phyloP scores from a whole-genome alignment of 805 yeast genomes.

The Phaffomyces thermotolerans region DNA sequence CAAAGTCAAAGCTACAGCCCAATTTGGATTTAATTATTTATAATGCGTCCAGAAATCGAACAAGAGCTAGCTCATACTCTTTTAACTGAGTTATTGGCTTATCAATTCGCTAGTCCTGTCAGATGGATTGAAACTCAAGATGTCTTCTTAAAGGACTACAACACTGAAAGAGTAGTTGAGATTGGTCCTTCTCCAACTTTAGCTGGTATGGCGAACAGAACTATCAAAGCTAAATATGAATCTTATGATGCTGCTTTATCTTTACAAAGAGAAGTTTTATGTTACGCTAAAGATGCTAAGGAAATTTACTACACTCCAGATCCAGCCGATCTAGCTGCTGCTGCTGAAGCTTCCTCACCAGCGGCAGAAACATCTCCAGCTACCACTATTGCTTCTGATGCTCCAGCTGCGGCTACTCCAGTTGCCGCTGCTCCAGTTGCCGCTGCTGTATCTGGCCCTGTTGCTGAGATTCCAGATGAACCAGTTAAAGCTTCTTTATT shows the following conservation, averaged over 20 bases:
- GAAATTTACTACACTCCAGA: slow-evolving; percentile 93
- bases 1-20: background rate
- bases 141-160: slow-evolving; percentile 87
- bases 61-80: slow-evolving; percentile 95
- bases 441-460: slow-evolving; percentile 73
- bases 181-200: slow-evolving; percentile 98
- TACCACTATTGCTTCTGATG: slow-evolving; percentile 50
- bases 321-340: slow-evolving; percentile 38
- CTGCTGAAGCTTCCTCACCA: slow-evolving; percentile 24
- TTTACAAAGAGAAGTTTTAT: slow-evolving; percentile 82
- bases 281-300: slow-evolving; percentile 93
- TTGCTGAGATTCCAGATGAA: slow-evolving; percentile 76
- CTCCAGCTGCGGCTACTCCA: slow-evolving; percentile 53
- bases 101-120: slow-evolving; percentile 98
- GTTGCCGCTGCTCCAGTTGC: slow-evolving; percentile 50
- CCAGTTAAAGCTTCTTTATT: slow-evolving; percentile 81
- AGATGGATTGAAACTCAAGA: slow-evolving; percentile 99
- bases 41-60: slow-evolving; percentile 80
- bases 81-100: slow-evolving; percentile 92
- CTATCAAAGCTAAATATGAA: slow-evolving; percentile 88
- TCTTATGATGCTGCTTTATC: slow-evolving; percentile 94
- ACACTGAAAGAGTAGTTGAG: slow-evolving; percentile 96
- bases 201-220: slow-evolving; percentile 98
- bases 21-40: background rate
- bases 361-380: slow-evolving; percentile 39